phyloP scores from a whole-genome alignment of 441 rosid genomes.

The Erodium chrysanthum region DNA sequence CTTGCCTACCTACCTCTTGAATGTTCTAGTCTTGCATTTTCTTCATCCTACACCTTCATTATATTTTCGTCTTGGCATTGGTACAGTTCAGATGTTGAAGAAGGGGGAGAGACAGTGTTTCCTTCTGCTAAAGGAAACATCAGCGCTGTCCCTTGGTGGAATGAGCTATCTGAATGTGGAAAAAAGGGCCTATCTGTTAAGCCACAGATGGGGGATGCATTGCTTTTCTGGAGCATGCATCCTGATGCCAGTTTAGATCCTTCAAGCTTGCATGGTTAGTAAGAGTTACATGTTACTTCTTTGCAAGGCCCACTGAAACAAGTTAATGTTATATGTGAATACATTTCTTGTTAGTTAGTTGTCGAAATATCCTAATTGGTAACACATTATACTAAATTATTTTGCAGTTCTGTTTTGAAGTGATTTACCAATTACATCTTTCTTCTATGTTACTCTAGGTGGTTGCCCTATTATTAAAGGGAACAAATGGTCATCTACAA shows the following conservation, averaged over 20 bases:
- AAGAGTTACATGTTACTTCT: neutral
- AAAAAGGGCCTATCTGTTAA: slow-evolving; percentile 68
- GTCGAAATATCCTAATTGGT: neutral
- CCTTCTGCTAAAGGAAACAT: slow-evolving; percentile 62
- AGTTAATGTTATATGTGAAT: neutral
- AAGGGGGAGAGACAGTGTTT: slow-evolving; percentile 96
- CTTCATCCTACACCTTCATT: neutral
- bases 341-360: neutral
- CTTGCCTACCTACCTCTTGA: slow-evolving; percentile 2
- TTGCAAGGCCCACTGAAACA: neutral
- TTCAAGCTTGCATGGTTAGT: slow-evolving; percentile 73
- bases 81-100: slow-evolving; percentile 89
- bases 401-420: neutral
- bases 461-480: slow-evolving; percentile 83
- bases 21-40: neutral
- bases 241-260: slow-evolving; percentile 76
- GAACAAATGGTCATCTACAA: slow-evolving; percentile 90
- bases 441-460: slow-evolving; percentile 33
- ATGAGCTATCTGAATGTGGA: slow-evolving; percentile 78
- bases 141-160: slow-evolving; percentile 78
- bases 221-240: slow-evolving; percentile 79
- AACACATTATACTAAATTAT: no score
- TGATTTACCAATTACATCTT: neutral
- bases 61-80: slow-evolving; percentile 6
- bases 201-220: slow-evolving; percentile 29